phyloP scores from a whole-genome alignment of 345 rosid species.

The Eucalyptus brandiana region DNA sequence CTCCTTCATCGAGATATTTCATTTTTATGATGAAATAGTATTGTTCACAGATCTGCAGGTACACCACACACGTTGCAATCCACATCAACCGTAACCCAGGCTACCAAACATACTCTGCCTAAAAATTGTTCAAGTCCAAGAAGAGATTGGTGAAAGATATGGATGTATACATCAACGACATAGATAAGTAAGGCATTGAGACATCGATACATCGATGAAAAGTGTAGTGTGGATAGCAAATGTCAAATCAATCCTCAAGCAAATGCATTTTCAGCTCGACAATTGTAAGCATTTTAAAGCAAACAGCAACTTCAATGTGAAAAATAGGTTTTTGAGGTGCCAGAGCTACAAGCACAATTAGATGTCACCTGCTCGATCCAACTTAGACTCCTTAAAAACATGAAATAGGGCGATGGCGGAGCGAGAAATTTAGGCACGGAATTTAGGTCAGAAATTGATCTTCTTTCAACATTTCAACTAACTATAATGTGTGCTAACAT shows the following conservation, averaged over 20 bases:
- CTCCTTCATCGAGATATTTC: background rate
- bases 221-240: background rate
- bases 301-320: background rate
- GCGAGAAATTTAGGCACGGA: background rate
- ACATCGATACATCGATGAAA: background rate
- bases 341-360: background rate
- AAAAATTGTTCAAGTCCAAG: background rate
- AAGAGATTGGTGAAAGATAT: background rate
- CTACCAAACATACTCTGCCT: background rate
- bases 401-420: background rate
- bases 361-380: background rate
- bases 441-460: background rate
- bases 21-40: background rate
- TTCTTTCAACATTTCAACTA: background rate
- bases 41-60: background rate
- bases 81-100: background rate
- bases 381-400: background rate
- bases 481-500: background rate
- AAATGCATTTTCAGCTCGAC: background rate
- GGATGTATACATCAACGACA: background rate
- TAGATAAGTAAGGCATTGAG: background rate
- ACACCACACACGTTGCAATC: background rate
- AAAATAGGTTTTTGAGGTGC: background rate
- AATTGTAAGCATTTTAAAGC: background rate
- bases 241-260: background rate